Conservation (phyloP, 2,329 filamentous ascomycete species). For the Neofusicoccum parvum region DNA sequence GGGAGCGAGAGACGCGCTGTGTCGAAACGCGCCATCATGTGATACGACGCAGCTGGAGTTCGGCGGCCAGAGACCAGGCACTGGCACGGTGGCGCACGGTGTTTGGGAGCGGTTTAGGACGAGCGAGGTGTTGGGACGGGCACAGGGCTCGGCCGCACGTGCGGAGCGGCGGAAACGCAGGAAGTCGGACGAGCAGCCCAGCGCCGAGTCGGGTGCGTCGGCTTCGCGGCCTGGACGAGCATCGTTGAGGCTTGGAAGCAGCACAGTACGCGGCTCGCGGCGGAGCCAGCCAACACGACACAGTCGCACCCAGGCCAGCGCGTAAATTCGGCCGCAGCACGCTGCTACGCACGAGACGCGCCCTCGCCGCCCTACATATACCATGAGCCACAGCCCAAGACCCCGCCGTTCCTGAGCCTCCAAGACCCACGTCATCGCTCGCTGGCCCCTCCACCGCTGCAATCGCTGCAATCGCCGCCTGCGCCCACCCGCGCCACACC, state of each 20-base stretch:
- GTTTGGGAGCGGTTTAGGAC: too few relatives aligned
- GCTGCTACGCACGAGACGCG: too few relatives aligned
- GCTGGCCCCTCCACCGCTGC: not conserved
- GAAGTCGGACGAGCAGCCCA: not conserved
- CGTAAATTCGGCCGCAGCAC: not conserved
- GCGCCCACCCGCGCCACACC: not conserved
- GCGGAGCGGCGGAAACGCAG: not conserved
- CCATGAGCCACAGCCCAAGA: not conserved
- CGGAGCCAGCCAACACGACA: not conserved
- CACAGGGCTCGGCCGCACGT: too few relatives aligned
- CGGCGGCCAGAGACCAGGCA: too few relatives aligned
- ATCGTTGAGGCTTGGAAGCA: conserved; percentile 3
- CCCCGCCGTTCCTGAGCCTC: not conserved
- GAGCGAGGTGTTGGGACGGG: too few relatives aligned
- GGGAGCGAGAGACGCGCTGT: too few relatives aligned
- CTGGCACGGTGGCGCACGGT: too few relatives aligned
- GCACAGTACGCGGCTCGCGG: conserved; percentile 13
- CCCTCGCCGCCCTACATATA: not conserved
- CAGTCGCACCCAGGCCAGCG: not conserved
- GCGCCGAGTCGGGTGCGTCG: conserved; percentile 6
- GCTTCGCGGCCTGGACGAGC: not conserved
- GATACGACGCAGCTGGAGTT: too few relatives aligned
- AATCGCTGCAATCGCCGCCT: too few relatives aligned
- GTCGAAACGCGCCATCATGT: too few relatives aligned
- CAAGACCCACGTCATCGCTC: conserved; percentile 4